phyloP scores from a whole-genome alignment of 768 basidiomycete genomes.

The Stropharia rugosoannulata region DNA sequence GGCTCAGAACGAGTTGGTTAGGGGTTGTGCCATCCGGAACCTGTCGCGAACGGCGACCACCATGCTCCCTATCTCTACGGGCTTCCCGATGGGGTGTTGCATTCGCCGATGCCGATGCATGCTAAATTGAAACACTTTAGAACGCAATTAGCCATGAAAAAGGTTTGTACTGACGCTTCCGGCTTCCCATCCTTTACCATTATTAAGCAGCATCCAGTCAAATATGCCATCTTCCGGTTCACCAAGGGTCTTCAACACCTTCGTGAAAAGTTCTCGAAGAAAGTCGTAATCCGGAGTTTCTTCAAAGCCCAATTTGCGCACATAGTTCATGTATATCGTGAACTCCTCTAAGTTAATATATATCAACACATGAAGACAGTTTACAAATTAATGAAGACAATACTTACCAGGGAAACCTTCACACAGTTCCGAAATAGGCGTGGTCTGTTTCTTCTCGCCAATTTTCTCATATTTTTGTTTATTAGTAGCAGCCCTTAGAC shows the following conservation, averaged over 20 bases:
- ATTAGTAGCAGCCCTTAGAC: slow-evolving; percentile 95
- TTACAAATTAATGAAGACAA: slow-evolving; percentile 10
- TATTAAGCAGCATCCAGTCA: slow-evolving; percentile 96
- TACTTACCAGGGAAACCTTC: slow-evolving; percentile 91
- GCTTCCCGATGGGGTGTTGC: slow-evolving; percentile 57
- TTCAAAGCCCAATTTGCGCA: slow-evolving; percentile 97
- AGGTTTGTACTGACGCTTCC: slow-evolving; percentile 56
- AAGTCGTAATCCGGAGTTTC: slow-evolving; percentile 99
- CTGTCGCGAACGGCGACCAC: slow-evolving; percentile 57
- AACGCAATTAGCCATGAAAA: neutral
- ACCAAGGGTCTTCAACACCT: slow-evolving; percentile 83
- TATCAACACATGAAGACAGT: neutral
- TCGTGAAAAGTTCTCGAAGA: slow-evolving; percentile 89
- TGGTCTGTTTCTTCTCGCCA: slow-evolving; percentile 97
- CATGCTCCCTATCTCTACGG: slow-evolving; percentile 50
- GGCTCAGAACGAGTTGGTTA: slow-evolving; percentile 62
- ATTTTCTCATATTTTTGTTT: slow-evolving; percentile 99
- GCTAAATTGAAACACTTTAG: slow-evolving; percentile 25
- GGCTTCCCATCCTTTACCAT: slow-evolving; percentile 95
- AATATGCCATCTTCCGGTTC: slow-evolving; percentile 91
- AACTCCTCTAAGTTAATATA: slow-evolving; percentile 75
- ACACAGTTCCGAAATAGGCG: slow-evolving; percentile 87
- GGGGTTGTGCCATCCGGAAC: slow-evolving; percentile 55
- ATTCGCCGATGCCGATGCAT: slow-evolving; percentile 54
- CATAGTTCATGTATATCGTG: slow-evolving; percentile 98